Evolutionary conservation across 768 basidiomycete species (phyloP).

Genomic region (Termitomyces sp.): DNA sequence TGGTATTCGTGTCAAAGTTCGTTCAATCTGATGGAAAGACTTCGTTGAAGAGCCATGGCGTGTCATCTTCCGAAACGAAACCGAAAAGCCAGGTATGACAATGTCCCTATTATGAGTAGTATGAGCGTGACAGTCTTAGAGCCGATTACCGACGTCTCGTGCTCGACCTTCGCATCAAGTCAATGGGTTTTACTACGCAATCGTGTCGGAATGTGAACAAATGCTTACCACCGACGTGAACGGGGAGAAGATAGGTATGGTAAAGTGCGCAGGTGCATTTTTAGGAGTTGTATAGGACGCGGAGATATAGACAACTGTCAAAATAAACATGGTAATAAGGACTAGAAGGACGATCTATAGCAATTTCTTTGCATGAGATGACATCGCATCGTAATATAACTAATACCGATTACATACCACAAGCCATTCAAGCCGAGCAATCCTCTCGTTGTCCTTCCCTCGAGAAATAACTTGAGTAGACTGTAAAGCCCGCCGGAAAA

Average conservation of each 20-base stretch:
- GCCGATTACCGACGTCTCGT: constrained; percentile 63
- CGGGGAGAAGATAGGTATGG: constrained; percentile 72
- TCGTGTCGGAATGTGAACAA: not conserved
- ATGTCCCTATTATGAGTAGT: constrained; percentile 31
- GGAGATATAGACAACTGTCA: constrained; percentile 28
- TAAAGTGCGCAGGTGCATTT: constrained; percentile 54
- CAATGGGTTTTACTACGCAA: not conserved
- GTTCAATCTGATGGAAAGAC: not conserved
- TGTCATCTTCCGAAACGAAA: constrained; percentile 24
- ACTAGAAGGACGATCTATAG: constrained; percentile 28
- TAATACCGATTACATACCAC: constrained; percentile 35
- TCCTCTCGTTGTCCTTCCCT: constrained; percentile 39
- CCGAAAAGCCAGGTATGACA: constrained; percentile 38
- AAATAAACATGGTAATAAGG: constrained; percentile 28
- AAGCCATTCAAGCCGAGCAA: constrained; percentile 43
- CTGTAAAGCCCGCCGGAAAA: constrained; percentile 23
- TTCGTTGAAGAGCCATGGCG: not conserved
- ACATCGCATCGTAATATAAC: not conserved
- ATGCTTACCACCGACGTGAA: constrained; percentile 67
- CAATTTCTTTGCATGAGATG: not conserved
- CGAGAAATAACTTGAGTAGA: constrained; percentile 31
- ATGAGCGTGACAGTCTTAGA: constrained; percentile 36
- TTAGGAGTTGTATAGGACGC: constrained; percentile 21
- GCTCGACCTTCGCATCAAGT: constrained; percentile 49
- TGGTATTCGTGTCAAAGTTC: not conserved